Percentiles rank a stretch among this genome's conserved stretches.
Evolutionary conservation across 208 protist genomes (phyloP).

Genomic region (Lotmaria passim): DNA sequence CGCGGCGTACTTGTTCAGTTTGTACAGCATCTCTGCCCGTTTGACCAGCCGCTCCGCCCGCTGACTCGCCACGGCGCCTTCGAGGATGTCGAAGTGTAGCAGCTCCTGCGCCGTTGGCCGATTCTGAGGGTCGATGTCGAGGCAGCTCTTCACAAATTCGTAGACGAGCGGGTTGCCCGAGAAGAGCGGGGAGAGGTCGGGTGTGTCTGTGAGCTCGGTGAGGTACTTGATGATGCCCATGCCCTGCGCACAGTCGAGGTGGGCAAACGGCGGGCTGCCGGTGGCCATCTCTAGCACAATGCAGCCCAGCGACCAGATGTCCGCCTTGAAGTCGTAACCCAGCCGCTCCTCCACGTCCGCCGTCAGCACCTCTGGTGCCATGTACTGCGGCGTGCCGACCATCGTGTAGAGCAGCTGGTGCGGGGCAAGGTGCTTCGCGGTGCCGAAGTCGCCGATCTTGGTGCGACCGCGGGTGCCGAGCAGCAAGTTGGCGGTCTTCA

Average conservation of each 20-base stretch:
- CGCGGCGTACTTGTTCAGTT: conserved; percentile 77
- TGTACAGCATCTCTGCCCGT: conserved; percentile 76
- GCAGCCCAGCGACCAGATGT: conserved; percentile 92
- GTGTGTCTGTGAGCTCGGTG: conserved; percentile 71
- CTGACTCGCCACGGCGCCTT: conserved; percentile 55
- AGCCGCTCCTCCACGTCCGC: conserved; percentile 50
- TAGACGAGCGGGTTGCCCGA: conserved; percentile 69
- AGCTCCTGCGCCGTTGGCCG: conserved; percentile 77
- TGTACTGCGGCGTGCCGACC: conserved; percentile 91
- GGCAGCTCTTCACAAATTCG: conserved; percentile 79
- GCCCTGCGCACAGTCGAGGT: conserved; percentile 69
- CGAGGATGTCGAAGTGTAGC: conserved; percentile 73
- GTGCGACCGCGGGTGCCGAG: conserved; percentile 75
- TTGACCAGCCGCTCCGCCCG: conserved; percentile 63
- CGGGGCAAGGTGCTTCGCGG: conserved; percentile 79
- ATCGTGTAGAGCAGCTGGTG: conserved; percentile 81
- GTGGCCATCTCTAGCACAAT: conserved; percentile 90
- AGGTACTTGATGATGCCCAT: conserved; percentile 90
- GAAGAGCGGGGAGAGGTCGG: conserved; percentile 79
- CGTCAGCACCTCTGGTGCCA: conserved; percentile 91
- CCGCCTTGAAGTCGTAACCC: conserved; percentile 89
- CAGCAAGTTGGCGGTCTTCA: conserved; percentile 92
- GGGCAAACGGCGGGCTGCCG: conserved; percentile 72
- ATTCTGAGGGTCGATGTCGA: conserved; percentile 70
- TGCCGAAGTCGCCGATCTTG: conserved; percentile 96